Percentiles rank a stretch among this genome's conserved stretches.
Evolutionary conservation across 2,329 filamentous ascomycete species (phyloP).

Genomic region (Aspergillus sp.): DNA sequence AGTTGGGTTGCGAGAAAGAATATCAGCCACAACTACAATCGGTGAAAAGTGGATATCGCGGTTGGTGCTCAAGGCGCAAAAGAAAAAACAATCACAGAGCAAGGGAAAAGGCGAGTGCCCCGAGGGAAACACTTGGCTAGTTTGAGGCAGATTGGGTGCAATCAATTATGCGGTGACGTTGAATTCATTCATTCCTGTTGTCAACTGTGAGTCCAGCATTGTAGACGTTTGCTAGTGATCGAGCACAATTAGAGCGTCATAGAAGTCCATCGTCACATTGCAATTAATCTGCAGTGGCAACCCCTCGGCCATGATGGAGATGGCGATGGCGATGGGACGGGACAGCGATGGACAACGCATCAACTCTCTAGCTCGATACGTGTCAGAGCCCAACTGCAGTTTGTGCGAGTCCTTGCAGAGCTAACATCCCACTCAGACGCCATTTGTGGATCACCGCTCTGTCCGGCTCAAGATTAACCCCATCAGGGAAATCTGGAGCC

Average conservation of each 20-base stretch:
- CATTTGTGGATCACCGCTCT: slow-evolving; percentile 24
- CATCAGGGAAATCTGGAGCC: slow-evolving; percentile 7
- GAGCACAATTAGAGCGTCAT: slow-evolving; percentile 1
- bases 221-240: too few relatives aligned
- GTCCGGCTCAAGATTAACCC: slow-evolving; percentile 12
- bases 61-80: slow-evolving; percentile 6
- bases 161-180: slow-evolving; percentile 6
- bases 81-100: slow-evolving; percentile 12
- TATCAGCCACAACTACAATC: slow-evolving; percentile 21
- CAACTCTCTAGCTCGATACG: slow-evolving; percentile 23
- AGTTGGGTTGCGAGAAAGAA: slow-evolving; percentile 6
- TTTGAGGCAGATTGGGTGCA: slow-evolving; percentile 12
- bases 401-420: slow-evolving; percentile 25
- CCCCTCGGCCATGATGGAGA: slow-evolving; percentile 10
- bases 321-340: slow-evolving; percentile 3
- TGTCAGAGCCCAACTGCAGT: slow-evolving; percentile 32
- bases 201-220: too few relatives aligned
- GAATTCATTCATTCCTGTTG: neutral
- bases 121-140: slow-evolving; percentile 8
- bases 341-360: slow-evolving; percentile 22
- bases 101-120: slow-evolving; percentile 15
- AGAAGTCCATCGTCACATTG: neutral
- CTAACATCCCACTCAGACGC: slow-evolving; percentile 20
- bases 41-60: slow-evolving; percentile 11
- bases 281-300: slow-evolving; percentile 7